phyloP scores from a whole-genome alignment of 139 green algal genomes.

The Chlorella vulgaris region DNA sequence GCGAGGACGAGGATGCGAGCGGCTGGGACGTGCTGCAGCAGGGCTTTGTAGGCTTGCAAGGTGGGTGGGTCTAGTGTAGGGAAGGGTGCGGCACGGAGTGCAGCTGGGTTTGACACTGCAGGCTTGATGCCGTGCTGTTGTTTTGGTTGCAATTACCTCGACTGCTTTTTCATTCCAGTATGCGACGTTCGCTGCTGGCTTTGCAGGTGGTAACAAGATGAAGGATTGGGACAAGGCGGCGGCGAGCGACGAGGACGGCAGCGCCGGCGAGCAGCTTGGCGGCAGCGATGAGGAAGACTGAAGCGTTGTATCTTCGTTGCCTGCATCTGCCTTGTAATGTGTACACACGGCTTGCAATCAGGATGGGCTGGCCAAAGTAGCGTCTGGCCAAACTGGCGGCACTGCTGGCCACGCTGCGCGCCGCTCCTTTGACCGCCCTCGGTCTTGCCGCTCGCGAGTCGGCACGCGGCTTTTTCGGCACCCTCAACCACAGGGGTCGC shows the following conservation, averaged over 20 bases:
- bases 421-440: too few relatives aligned
- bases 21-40: conserved; percentile 80
- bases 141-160: too few relatives aligned
- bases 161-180: too few relatives aligned
- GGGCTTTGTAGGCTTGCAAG: conserved; percentile 66
- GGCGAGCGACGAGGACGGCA: conserved; percentile 22
- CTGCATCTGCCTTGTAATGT: background rate
- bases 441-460: too few relatives aligned
- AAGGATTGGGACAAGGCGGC: conserved; percentile 85
- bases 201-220: conserved; percentile 70
- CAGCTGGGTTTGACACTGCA: background rate
- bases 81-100: background rate
- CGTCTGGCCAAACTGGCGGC: too few relatives aligned
- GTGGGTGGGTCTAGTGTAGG: conserved; percentile 15
- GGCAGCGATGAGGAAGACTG: conserved; percentile 6
- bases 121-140: too few relatives aligned
- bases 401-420: too few relatives aligned
- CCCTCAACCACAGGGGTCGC: too few relatives aligned
- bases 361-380: too few relatives aligned
- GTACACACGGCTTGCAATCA: too few relatives aligned
- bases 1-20: conserved; percentile 35
- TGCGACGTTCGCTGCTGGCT: background rate
- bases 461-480: too few relatives aligned
- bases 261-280: conserved; percentile 8
- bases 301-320: background rate